Percentiles rank a stretch among this genome's conserved stretches.
phyloP scores from a whole-genome alignment of 305 asterid genomes.

The Fraxinus xanthoxyloides region DNA sequence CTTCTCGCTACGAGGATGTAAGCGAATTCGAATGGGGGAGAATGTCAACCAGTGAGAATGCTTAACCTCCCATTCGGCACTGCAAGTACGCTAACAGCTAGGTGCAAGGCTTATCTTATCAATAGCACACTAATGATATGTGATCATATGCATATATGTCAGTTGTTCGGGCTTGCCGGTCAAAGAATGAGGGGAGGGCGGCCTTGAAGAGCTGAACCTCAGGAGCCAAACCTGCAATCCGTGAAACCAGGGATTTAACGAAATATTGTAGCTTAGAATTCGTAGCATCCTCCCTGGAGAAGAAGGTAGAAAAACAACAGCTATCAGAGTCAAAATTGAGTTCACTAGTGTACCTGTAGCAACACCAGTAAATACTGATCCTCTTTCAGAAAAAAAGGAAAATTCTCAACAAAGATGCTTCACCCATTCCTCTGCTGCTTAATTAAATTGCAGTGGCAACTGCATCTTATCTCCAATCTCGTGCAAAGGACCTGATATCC shows the following conservation, averaged over 20 bases:
- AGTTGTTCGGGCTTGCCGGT: too few relatives aligned
- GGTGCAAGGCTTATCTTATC: too few relatives aligned
- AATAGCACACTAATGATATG: too few relatives aligned
- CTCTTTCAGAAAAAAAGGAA: slow-evolving; percentile 1
- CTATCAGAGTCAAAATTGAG: slow-evolving; percentile 39
- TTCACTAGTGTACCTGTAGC: slow-evolving; percentile 19
- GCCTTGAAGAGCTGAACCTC: too few relatives aligned
- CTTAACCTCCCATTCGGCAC: too few relatives aligned
- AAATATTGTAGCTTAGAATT: slow-evolving; percentile 60
- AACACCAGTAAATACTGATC: slow-evolving; percentile 12
- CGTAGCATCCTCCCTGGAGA: slow-evolving; percentile 73
- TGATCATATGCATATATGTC: too few relatives aligned
- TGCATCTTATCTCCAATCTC: neutral
- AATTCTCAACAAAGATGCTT: neutral
- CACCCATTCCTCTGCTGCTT: neutral
- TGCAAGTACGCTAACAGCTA: too few relatives aligned
- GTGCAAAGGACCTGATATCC: neutral
- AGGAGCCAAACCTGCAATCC: too few relatives aligned
- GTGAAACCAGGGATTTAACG: slow-evolving; percentile 64
- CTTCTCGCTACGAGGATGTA: too few relatives aligned
- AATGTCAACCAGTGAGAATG: too few relatives aligned
- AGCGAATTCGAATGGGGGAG: too few relatives aligned
- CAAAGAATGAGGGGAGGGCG: too few relatives aligned
- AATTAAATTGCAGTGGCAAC: neutral
- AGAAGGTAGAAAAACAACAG: slow-evolving; percentile 61